Evolutionary conservation across 148 eudicot species (phyloP).

Genomic region (Amaranthus hypochondriacus): DNA sequence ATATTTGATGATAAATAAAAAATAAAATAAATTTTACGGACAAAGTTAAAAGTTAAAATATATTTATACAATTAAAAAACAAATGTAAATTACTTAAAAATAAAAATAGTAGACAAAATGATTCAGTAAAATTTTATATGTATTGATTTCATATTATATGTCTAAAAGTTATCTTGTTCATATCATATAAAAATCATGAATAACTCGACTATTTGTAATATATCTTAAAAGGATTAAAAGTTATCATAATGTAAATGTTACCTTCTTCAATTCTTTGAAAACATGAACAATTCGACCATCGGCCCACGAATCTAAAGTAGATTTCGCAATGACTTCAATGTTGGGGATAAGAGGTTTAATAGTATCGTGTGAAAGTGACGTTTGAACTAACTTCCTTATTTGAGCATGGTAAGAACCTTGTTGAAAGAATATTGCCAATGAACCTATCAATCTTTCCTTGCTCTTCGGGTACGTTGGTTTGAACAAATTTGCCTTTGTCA

Average conservation of each 20-base stretch:
- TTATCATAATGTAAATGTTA: not conserved
- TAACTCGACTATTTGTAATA: too few species aligned
- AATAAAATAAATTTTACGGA: too few species aligned
- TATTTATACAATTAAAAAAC: too few species aligned
- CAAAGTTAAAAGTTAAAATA: too few species aligned
- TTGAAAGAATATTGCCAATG: conserved; percentile 71
- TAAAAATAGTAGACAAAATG: too few species aligned
- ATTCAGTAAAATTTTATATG: too few species aligned
- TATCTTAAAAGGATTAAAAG: not conserved
- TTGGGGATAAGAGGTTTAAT: conserved; percentile 33
- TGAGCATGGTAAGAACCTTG: conserved; percentile 60
- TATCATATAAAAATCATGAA: too few species aligned
- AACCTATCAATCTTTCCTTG: conserved; percentile 72
- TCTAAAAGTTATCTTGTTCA: too few species aligned
- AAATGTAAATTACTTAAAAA: too few species aligned
- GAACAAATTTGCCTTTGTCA: conserved; percentile 68
- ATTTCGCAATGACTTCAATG: conserved; percentile 36
- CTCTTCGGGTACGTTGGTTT: conserved; percentile 88
- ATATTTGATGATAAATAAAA: too few species aligned
- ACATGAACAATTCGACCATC: conserved; percentile 20
- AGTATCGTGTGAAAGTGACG: conserved; percentile 31
- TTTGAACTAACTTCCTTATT: conserved; percentile 50
- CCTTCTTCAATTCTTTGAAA: conserved; percentile 39
- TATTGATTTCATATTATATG: too few species aligned
- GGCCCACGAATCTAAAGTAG: conserved; percentile 40